Percentiles rank a stretch among this genome's conserved stretches.
These are phyloP conservation scores for Brasenia schreberi DNA, from an alignment of 164 flowering plant genomes.

Conservation along the genomic window DNA sequence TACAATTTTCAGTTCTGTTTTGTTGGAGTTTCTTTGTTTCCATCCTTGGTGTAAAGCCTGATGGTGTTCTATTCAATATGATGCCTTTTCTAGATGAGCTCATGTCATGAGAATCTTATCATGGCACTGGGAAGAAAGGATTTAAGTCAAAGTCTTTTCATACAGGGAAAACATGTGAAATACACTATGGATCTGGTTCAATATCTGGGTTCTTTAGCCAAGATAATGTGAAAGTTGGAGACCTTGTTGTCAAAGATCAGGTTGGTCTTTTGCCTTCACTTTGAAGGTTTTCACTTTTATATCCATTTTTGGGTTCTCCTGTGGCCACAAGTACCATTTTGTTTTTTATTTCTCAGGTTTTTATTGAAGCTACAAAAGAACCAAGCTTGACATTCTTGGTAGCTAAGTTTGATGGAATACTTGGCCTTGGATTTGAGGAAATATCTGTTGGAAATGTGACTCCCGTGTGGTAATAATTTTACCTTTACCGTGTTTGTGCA, in stretches of 20 bases:
- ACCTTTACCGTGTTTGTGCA: too few species aligned
- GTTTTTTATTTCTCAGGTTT: conserved; percentile 29
- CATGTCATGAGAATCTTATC: too few species aligned
- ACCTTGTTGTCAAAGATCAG: conserved; percentile 65
- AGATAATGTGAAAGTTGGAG: conserved; percentile 60
- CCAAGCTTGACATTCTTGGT: conserved; percentile 62
- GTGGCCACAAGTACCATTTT: background rate
- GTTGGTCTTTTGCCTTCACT: conserved; percentile 15
- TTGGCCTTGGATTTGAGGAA: conserved; percentile 90
- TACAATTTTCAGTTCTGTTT: too few species aligned
- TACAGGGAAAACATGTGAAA: conserved; percentile 50
- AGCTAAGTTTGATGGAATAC: conserved; percentile 90
- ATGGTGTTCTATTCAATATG: too few species aligned
- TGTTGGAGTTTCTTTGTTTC: too few species aligned
- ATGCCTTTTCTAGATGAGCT: too few species aligned
- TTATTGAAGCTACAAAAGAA: conserved; percentile 83
- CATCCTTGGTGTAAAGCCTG: too few species aligned
- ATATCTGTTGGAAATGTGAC: conserved; percentile 72
- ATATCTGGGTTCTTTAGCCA: conserved; percentile 78
- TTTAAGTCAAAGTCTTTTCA: conserved; percentile 5
- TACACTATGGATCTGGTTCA: conserved; percentile 81
- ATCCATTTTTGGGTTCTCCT: background rate
- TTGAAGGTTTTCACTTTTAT: background rate
- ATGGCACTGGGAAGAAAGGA: too few species aligned
- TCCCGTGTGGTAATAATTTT: conserved; percentile 60